Evolutionary conservation across 805 yeast genomes (phyloP).

Genomic region (Maudiozyma serrabonitensis): DNA sequence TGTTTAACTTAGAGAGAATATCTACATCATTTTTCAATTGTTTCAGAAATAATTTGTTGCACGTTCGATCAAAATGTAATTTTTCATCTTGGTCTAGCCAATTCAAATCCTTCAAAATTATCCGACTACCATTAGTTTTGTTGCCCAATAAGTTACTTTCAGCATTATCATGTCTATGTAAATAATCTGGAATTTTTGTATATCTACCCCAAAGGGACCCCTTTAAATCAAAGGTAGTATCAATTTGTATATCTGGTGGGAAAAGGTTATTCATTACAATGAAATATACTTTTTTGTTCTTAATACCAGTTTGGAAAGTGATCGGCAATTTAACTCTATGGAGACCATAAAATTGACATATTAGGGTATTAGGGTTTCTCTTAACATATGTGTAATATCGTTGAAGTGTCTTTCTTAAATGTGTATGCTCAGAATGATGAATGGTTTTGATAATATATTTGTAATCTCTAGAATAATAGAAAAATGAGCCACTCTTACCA

Average conservation of each 20-base stretch:
- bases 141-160: not conserved
- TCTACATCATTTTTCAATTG: constrained; percentile 70
- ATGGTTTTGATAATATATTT: constrained; percentile 92
- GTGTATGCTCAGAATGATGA: constrained; percentile 85
- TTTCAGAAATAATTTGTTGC: constrained; percentile 36
- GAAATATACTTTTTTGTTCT: constrained; percentile 73
- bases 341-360: constrained; percentile 93
- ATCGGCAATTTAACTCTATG: constrained; percentile 89
- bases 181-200: constrained; percentile 33
- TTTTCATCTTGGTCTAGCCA: constrained; percentile 62
- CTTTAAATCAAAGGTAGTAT: constrained; percentile 78
- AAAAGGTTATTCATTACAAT: constrained; percentile 94
- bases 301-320: constrained; percentile 28
- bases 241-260: constrained; percentile 86
- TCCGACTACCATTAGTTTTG: constrained; percentile 1
- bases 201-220: constrained; percentile 82
- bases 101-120: constrained; percentile 76
- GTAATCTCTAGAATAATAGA: constrained; percentile 89
- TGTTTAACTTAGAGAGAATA: constrained; percentile 62
- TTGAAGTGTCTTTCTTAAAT: constrained; percentile 60
- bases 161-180: constrained; percentile 14
- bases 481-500: constrained; percentile 93
- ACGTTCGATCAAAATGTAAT: constrained; percentile 29
- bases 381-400: constrained; percentile 76
- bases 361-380: constrained; percentile 74